phyloP scores from a whole-genome alignment of 495 filamentous ascomycete genomes.

The Durotheca rogersii region DNA sequence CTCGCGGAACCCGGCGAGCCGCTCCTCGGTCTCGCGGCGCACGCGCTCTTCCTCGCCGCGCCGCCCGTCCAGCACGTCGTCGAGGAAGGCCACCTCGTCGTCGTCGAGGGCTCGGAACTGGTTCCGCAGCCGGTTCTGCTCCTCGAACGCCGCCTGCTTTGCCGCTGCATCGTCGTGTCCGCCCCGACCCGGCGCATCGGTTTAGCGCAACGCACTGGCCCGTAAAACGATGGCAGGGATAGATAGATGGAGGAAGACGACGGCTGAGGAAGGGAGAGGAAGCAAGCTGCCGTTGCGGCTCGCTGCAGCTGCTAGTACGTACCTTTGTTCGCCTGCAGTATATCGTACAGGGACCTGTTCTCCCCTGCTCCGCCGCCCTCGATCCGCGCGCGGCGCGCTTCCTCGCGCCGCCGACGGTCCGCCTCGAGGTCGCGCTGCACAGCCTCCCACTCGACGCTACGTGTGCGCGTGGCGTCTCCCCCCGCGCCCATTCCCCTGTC shows the following conservation, averaged over 20 bases:
- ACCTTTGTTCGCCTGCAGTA: slow-evolving; percentile 95
- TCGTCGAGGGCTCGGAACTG: slow-evolving; percentile 94
- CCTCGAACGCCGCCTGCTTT: slow-evolving; percentile 96
- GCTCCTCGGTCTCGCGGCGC: slow-evolving; percentile 71
- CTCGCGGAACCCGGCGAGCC: slow-evolving; percentile 67
- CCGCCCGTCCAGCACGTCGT: slow-evolving; percentile 69
- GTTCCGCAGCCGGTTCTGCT: slow-evolving; percentile 80
- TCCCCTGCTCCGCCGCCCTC: slow-evolving; percentile 53
- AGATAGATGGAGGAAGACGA: not conserved
- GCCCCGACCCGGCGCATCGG: not conserved
- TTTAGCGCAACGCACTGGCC: slow-evolving; percentile 27
- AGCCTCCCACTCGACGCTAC: slow-evolving; percentile 59
- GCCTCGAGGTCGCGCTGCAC: slow-evolving; percentile 75
- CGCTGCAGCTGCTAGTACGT: slow-evolving; percentile 18
- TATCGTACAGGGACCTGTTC: slow-evolving; percentile 76
- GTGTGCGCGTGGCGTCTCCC: slow-evolving; percentile 59
- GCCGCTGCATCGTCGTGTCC: slow-evolving; percentile 58
- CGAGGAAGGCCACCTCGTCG: slow-evolving; percentile 90
- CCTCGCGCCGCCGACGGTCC: slow-evolving; percentile 56
- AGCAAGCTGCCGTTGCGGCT: no score
- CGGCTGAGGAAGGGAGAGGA: not conserved
- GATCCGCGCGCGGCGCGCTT: slow-evolving; percentile 45
- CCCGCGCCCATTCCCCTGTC: no score
- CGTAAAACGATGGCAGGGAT: not conserved
- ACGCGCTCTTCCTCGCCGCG: slow-evolving; percentile 70